Percentiles rank a stretch among this genome's conserved stretches.
Evolutionary conservation across 768 basidiomycete genomes (phyloP).

Genomic region (Mycena alexandri): DNA sequence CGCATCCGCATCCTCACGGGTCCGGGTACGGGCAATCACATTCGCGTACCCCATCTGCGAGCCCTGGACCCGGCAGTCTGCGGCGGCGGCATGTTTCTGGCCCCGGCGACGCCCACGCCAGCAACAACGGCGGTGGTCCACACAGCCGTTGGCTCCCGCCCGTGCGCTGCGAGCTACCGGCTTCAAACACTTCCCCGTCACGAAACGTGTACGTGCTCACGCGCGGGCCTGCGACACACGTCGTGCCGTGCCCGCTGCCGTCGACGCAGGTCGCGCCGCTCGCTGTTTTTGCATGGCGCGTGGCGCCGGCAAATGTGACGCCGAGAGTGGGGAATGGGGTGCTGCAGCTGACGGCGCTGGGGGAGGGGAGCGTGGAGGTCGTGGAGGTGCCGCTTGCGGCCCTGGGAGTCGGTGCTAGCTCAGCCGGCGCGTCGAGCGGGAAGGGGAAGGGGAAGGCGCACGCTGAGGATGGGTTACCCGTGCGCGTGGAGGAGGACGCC

Average conservation of each 20-base stretch:
- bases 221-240: slow-evolving; percentile 75
- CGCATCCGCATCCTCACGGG: too few species aligned
- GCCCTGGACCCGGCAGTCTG: slow-evolving; percentile 38
- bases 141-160: slow-evolving; percentile 58
- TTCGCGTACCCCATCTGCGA: slow-evolving; percentile 50
- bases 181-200: slow-evolving; percentile 40
- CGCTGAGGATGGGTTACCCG: slow-evolving; percentile 59
- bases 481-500: slow-evolving; percentile 71
- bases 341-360: slow-evolving; percentile 78
- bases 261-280: slow-evolving; percentile 65
- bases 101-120: background rate
- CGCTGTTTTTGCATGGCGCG: slow-evolving; percentile 68
- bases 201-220: slow-evolving; percentile 71
- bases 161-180: slow-evolving; percentile 59
- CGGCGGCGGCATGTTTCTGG: slow-evolving; percentile 53
- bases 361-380: slow-evolving; percentile 79
- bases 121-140: background rate
- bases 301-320: slow-evolving; percentile 65
- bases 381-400: slow-evolving; percentile 73
- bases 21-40: slow-evolving; percentile 39
- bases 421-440: slow-evolving; percentile 7
- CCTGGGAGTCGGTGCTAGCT: slow-evolving; percentile 45
- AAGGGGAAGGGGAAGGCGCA: slow-evolving; percentile 60
- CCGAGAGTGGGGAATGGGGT: slow-evolving; percentile 61
- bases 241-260: slow-evolving; percentile 77